A percentile compares a stretch with the other conserved stretches of the same genome.
Conservation (phyloP, 257 asterid species). For the Orobanche coerulescens region DNA sequence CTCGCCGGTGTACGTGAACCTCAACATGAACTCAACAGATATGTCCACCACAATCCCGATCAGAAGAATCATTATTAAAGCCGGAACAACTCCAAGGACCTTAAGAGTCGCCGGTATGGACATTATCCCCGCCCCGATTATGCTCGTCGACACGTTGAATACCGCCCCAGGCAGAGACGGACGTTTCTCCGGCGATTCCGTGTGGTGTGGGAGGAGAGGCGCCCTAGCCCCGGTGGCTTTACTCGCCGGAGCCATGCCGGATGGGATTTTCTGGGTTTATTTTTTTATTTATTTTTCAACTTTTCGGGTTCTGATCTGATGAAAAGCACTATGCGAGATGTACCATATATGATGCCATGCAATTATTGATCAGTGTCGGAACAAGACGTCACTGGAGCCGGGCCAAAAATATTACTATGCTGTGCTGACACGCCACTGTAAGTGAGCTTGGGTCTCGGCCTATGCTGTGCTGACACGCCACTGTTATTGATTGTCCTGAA, state of each 20-base stretch:
- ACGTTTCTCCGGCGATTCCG: background rate
- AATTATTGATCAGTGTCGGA: slow-evolving; percentile 22
- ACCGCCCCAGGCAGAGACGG: slow-evolving; percentile 70
- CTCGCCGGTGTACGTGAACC: slow-evolving; percentile 72
- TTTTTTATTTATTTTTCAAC: background rate
- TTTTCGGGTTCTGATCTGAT: background rate
- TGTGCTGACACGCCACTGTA: too few species aligned
- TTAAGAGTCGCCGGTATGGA: slow-evolving; percentile 91
- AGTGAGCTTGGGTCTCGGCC: too few species aligned
- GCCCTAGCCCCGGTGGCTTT: slow-evolving; percentile 35
- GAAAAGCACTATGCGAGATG: background rate
- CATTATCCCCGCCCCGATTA: slow-evolving; percentile 96
- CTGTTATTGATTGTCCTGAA: too few species aligned
- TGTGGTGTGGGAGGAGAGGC: slow-evolving; percentile 50
- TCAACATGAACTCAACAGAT: slow-evolving; percentile 80
- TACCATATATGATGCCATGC: background rate
- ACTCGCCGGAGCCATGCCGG: slow-evolving; percentile 53
- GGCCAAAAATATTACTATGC: too few species aligned
- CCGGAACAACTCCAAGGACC: slow-evolving; percentile 79
- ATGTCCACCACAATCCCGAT: slow-evolving; percentile 59
- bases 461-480: too few species aligned
- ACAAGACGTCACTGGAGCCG: too few species aligned
- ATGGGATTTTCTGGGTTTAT: background rate
- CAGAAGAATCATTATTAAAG: slow-evolving; percentile 49
- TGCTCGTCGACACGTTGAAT: slow-evolving; percentile 84